phyloP scores from a whole-genome alignment of 306 rosid species.

The Acacia melanoxylon region DNA sequence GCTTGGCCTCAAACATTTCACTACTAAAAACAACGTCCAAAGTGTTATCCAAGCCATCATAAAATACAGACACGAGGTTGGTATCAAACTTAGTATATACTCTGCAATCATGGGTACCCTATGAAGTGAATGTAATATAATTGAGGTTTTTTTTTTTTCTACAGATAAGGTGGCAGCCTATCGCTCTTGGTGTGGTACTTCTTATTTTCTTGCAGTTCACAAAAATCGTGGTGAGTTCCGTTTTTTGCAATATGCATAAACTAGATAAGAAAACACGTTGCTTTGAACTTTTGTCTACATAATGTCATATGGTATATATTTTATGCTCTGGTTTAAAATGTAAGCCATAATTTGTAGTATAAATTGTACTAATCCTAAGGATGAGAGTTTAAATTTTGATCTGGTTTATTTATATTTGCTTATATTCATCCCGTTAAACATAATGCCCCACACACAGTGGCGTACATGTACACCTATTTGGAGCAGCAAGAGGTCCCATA shows the following conservation, averaged over 20 bases:
- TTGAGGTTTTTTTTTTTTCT: neutral
- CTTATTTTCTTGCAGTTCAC: constrained; percentile 56
- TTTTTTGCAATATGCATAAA: neutral
- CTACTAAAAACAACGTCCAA: constrained; percentile 54
- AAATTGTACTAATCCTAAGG: too few relatives aligned
- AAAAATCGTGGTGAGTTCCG: constrained; percentile 46
- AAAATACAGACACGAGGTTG: constrained; percentile 49
- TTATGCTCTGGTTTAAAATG: too few relatives aligned
- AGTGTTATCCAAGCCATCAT: constrained; percentile 45
- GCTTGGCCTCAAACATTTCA: constrained; percentile 61
- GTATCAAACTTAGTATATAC: neutral
- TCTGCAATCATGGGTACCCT: neutral
- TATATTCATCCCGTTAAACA: neutral
- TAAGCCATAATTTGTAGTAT: too few relatives aligned
- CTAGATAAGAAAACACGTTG: neutral
- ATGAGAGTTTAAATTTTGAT: too few relatives aligned
- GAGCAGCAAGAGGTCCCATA: neutral
- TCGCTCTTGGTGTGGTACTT: constrained; percentile 58
- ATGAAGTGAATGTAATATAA: neutral
- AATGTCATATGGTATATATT: neutral
- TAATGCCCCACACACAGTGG: neutral
- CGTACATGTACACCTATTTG: neutral
- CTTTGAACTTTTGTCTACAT: neutral
- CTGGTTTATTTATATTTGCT: too few relatives aligned
- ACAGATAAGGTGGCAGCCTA: constrained; percentile 81